Evolutionary conservation across 2,329 filamentous ascomycete genomes (phyloP), one percentile per base, ranked within the genome.

Genomic region (Aciculosporium take): DNA sequence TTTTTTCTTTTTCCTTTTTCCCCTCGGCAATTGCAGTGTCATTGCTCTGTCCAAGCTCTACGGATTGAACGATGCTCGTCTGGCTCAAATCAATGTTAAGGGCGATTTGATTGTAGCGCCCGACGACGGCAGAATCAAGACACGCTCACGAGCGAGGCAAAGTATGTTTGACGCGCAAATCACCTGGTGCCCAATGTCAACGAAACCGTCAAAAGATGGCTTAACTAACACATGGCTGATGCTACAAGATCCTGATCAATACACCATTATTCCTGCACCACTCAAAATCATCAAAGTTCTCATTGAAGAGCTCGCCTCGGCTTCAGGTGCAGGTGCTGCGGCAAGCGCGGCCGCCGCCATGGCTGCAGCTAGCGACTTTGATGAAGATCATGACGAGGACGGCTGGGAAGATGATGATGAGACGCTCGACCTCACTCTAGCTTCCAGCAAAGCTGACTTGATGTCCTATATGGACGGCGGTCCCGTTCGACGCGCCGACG

Each of bases 271-370:
- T 44, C 77, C 88, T 0, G 88, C 88, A 0, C 80, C 85, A 1
- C 72, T 98, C 55, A 98, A 98, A 66, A 95, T 98, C 46, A 66
- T 96, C 62, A 98, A 98, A 67, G 81, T 96, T 4, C 75, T 98
- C 7, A 81, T 96, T 36, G 86, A 94, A 56, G 91, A 98, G 63
- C 75, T 98, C 3, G 69, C 84, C 5, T 86, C 84, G 0, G 85
- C 87, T 2, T 80, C 84, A 4, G 85, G 84, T 20, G 63, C 65
- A n/a, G 63, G 68, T 45, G 66, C 66, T 37, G 72, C 77, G 39
- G 68, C 79, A 1, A 75, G 73, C 15, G 73, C 76, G 0, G 80
- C 77, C 0, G 74, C 76, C 2, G 74, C 77, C 0, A 72, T 75
- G 0, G 76, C 76, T 0, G 69, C 74, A n/a, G 45, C 74, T 9